phyloP scores from a whole-genome alignment of 2,329 filamentous ascomycete species.

The Ilyonectria sp. region DNA sequence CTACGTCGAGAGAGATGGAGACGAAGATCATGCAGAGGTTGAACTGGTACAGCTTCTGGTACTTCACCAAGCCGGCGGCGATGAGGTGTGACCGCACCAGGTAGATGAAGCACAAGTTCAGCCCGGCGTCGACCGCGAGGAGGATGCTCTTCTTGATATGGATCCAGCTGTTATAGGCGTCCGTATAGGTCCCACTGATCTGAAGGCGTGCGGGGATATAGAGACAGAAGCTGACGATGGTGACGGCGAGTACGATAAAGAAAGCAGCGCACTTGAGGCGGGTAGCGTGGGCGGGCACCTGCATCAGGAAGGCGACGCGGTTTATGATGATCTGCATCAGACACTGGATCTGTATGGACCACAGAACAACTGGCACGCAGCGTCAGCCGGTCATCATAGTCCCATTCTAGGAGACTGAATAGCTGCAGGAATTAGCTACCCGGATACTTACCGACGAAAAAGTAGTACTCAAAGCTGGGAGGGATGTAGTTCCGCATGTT shows the following conservation, averaged over 20 bases:
- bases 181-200: conserved; percentile 54
- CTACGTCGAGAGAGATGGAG: no score
- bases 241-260: conserved; percentile 59
- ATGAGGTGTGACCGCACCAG: no score
- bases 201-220: conserved; percentile 65
- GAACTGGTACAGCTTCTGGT: no score
- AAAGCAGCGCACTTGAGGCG: conserved; percentile 61
- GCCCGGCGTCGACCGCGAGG: no score
- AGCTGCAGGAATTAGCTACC: conserved; percentile 24
- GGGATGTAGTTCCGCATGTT: conserved; percentile 39
- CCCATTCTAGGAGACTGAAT: no score
- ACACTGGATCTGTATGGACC: conserved; percentile 57
- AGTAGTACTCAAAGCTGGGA: conserved; percentile 51
- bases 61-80: no score
- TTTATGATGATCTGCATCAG: conserved; percentile 68
- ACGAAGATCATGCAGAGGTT: no score
- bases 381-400: conserved; percentile 17
- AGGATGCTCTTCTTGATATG: no score
- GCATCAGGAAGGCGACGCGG: conserved; percentile 62
- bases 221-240: conserved; percentile 64
- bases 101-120: no score
- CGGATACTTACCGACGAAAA: conserved; percentile 44
- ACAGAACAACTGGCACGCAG: conserved; percentile 44
- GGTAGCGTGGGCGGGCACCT: conserved; percentile 50
- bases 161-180: conserved; percentile 56